phyloP scores from a whole-genome alignment of 768 basidiomycete genomes.

The Suillus paluster region DNA sequence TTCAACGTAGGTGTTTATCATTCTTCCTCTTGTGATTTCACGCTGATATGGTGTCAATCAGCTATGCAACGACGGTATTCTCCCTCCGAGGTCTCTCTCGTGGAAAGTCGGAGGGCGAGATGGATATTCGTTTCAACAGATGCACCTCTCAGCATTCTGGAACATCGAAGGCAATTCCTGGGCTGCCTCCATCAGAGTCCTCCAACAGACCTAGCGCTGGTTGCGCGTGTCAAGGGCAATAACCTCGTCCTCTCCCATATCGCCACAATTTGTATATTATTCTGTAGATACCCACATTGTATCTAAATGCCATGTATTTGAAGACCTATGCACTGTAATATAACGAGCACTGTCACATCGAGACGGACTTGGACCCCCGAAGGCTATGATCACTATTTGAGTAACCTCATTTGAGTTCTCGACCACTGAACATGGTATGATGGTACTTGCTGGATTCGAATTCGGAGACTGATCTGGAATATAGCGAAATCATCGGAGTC shows the following conservation, averaged over 20 bases:
- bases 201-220: background rate
- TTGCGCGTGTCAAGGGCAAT: background rate
- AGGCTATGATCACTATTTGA: too few species aligned
- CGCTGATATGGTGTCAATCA: background rate
- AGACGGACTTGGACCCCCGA: too few species aligned
- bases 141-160: constrained; percentile 16
- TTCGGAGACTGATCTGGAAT: too few species aligned
- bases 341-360: background rate
- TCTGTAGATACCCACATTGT: background rate
- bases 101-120: constrained; percentile 13
- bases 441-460: too few species aligned
- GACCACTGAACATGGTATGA: too few species aligned
- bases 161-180: constrained; percentile 12
- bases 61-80: constrained; percentile 3
- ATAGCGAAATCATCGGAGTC: too few species aligned
- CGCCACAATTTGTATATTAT: background rate
- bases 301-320: background rate
- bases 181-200: constrained; percentile 13
- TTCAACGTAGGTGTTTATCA: constrained; percentile 7
- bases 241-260: background rate
- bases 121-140: constrained; percentile 7
- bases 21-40: background rate
- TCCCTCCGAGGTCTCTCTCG: background rate
- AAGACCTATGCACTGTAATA: background rate
- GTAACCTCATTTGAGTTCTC: too few species aligned